These are phyloP conservation scores for Capsella bursapastoris DNA, from an alignment of 345 rosid genomes.

Conservation along the genomic window DNA sequence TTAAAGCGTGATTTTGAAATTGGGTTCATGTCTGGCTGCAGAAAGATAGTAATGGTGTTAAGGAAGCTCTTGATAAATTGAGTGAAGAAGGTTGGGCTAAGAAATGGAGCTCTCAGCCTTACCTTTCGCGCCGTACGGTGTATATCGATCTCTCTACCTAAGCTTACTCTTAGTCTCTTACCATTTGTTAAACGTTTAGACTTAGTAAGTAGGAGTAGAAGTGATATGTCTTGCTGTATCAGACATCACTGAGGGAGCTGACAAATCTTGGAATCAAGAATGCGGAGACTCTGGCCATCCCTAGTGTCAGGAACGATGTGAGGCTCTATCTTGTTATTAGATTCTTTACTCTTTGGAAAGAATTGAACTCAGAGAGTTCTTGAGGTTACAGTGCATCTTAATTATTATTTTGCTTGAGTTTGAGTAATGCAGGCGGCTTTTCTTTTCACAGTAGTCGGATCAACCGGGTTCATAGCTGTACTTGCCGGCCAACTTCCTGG, in stretches of 20 bases:
- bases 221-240: constrained; percentile 1
- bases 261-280: constrained; percentile 82
- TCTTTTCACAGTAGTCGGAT: constrained; percentile 88
- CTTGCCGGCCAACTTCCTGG: constrained; percentile 96
- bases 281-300: constrained; percentile 91
- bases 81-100: constrained; percentile 84
- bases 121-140: constrained; percentile 94
- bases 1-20: neutral
- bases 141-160: constrained; percentile 45
- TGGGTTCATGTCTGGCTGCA: constrained; percentile 37
- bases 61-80: constrained; percentile 75
- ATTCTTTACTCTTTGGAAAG: neutral
- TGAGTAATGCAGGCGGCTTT: constrained; percentile 88
- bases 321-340: constrained; percentile 43
- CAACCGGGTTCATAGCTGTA: constrained; percentile 77
- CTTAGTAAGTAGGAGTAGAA: constrained; percentile 7
- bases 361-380: neutral
- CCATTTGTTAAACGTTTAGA: neutral
- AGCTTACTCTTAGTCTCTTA: constrained; percentile 10
- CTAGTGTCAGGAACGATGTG: constrained; percentile 94
- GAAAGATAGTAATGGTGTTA: constrained; percentile 88
- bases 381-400: constrained; percentile 12
- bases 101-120: constrained; percentile 96
- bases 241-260: constrained; percentile 89
- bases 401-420: constrained; percentile 41